A percentile compares a stretch with the other conserved stretches of the same genome.
Evolutionary conservation across 106 monocot genomes (phyloP).

Genomic region (Platanthera zijinensis): DNA sequence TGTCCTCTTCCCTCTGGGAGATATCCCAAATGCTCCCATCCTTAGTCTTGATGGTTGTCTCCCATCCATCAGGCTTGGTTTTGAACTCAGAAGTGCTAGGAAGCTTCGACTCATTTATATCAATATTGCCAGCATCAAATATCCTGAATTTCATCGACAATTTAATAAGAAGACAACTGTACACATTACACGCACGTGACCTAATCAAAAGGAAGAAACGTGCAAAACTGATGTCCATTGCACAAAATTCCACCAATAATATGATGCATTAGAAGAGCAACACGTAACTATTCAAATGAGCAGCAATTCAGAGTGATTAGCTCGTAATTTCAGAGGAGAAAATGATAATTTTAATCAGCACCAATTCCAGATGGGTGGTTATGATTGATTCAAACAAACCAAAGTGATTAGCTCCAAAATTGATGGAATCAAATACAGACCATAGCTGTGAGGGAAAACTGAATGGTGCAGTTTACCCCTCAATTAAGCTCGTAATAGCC

Average conservation of each 20-base stretch:
- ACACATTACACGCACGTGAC: not conserved
- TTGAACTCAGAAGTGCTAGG: constrained; percentile 54
- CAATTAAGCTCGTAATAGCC: too few species aligned
- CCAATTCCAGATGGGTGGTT: too few species aligned
- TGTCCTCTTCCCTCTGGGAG: constrained; percentile 87
- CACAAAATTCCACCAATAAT: not conserved
- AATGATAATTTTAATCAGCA: too few species aligned
- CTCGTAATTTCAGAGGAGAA: too few species aligned
- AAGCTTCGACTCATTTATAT: constrained; percentile 43
- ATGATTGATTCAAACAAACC: too few species aligned
- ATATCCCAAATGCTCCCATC: constrained; percentile 92
- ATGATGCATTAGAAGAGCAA: not conserved
- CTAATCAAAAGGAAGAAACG: not conserved
- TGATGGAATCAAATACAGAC: too few species aligned
- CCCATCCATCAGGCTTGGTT: constrained; percentile 94
- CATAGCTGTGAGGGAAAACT: too few species aligned
- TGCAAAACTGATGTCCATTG: not conserved
- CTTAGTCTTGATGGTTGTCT: constrained; percentile 49
- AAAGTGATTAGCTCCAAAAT: too few species aligned
- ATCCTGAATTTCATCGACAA: constrained; percentile 45
- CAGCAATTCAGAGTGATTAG: not conserved
- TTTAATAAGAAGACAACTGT: not conserved
- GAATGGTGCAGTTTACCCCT: too few species aligned
- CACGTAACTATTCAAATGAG: not conserved
- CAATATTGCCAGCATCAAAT: constrained; percentile 59